Evolutionary conservation across 306 rosid species (phyloP), one percentile per base, ranked within the genome.

Genomic region (Quercus variabilis): DNA sequence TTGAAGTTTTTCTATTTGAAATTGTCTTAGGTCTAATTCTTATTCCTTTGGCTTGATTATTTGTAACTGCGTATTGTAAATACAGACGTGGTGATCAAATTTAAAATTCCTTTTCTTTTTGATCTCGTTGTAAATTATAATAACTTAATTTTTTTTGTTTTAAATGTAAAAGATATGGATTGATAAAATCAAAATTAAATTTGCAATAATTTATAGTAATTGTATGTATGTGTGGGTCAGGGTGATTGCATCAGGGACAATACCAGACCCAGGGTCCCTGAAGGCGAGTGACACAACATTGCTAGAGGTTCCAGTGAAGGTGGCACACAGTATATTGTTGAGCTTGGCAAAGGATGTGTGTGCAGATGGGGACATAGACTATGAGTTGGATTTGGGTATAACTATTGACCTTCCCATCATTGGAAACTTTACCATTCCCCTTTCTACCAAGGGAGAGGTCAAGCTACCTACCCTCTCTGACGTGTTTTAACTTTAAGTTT

Each of bases 291-390:
- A 79, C 15, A 51, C 65, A 12, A 81, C 89, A 0, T 5, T 76
- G 84, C 74, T 95, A 74, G 89, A 93, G 10, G 98, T 93, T 4
- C 92, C 83, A 0, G 86, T 93, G 75, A 93, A 87, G 82, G 96
- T 93, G 51, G 83, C 97, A 1, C 94, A 93, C 51, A 87, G 81
- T 68, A 20, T 91, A 59, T 75, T 95, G 86, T 1, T 91, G 82
- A 91, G 86, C 60, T 81, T 95, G 74, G 94, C 87, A 4, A 92
- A 28, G 80, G 98, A 90, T 71, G 68, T 95, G 17, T 94, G 89
- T 0, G 85, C 87, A n/a, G 99, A 95, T 69, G 87, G 98, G 98
- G 96, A 95, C 76, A 89, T 95, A 2, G 99, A 95, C 75, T 95
- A 95, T 31, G 89, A 88, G 46, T 55, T 95, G 83, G 78, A 71